A percentile compares a stretch with the other conserved stretches of the same genome.
Conservation (phyloP, 805 yeast genomes). For the Wickerhamomyces mucosus region DNA sequence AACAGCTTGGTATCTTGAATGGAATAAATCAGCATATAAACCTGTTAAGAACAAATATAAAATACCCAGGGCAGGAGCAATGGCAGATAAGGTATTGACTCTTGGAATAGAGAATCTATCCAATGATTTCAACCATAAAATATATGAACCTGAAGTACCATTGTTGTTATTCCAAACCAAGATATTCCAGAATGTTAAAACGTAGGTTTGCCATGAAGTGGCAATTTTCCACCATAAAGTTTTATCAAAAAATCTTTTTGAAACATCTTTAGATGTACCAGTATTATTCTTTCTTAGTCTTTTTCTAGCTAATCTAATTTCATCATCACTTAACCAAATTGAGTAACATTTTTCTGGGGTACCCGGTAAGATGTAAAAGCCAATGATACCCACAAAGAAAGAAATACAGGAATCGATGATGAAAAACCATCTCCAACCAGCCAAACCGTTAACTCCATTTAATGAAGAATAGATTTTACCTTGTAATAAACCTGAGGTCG, state of each 20-base stretch:
- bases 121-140: constrained; percentile 41
- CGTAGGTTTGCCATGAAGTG: constrained; percentile 48
- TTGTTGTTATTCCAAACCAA: constrained; percentile 48
- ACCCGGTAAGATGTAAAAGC: constrained; percentile 39
- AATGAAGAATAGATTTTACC: constrained; percentile 36
- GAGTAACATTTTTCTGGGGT: constrained; percentile 53
- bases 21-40: constrained; percentile 24
- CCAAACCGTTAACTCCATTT: constrained; percentile 35
- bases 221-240: constrained; percentile 44
- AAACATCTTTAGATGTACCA: constrained; percentile 15
- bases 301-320: constrained; percentile 41
- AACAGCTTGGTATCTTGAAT: constrained; percentile 29
- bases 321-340: constrained; percentile 45
- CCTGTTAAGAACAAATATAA: constrained; percentile 5
- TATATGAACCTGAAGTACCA: constrained; percentile 34
- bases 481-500: constrained; percentile 49
- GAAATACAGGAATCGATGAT: constrained; percentile 51
- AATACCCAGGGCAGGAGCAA: constrained; percentile 26
- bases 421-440: constrained; percentile 64
- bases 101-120: constrained; percentile 27
- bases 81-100: constrained; percentile 33
- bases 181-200: constrained; percentile 41
- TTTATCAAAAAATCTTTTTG: constrained; percentile 28
- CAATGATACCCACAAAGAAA: constrained; percentile 26
- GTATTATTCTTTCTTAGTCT: constrained; percentile 29